These are phyloP conservation scores for Agaricus sinodeliciosus DNA, from an alignment of 768 basidiomycete species.

Conservation along the genomic window DNA sequence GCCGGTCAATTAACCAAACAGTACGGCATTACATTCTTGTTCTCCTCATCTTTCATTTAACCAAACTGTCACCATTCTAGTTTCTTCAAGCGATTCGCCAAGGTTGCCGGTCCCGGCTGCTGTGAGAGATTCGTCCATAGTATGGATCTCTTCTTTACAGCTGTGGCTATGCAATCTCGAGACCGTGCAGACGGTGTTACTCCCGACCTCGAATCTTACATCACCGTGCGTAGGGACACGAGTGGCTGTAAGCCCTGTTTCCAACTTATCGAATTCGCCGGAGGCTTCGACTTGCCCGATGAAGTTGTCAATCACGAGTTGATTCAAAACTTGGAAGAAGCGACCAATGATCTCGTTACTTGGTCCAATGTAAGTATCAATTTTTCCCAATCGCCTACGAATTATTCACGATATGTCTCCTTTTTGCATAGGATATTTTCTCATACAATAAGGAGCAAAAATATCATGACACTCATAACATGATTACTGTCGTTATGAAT, in stretches of 20 bases:
- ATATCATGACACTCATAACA: slow-evolving; percentile 63
- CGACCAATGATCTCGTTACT: slow-evolving; percentile 73
- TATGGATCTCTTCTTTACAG: slow-evolving; percentile 61
- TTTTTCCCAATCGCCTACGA: neutral
- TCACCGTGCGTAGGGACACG: slow-evolving; percentile 51
- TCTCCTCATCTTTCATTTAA: neutral
- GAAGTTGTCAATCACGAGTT: slow-evolving; percentile 60
- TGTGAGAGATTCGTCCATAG: slow-evolving; percentile 67
- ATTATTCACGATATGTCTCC: neutral
- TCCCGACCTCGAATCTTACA: slow-evolving; percentile 69
- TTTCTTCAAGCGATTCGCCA: slow-evolving; percentile 58
- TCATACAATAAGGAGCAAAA: slow-evolving; percentile 74
- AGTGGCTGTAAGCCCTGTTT: slow-evolving; percentile 65
- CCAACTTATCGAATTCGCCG: slow-evolving; percentile 69
- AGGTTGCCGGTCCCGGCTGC: slow-evolving; percentile 45
- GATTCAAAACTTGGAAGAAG: slow-evolving; percentile 54
- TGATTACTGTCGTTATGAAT: slow-evolving; percentile 61
- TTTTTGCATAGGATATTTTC: slow-evolving; percentile 52
- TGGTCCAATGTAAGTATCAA: slow-evolving; percentile 65
- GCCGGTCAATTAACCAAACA: slow-evolving; percentile 19
- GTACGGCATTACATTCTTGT: slow-evolving; percentile 8
- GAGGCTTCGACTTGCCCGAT: slow-evolving; percentile 65
- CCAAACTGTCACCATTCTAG: slow-evolving; percentile 24
- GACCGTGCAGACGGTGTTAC: slow-evolving; percentile 46
- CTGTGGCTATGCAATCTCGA: slow-evolving; percentile 53